These are phyloP conservation scores for Ramicandelaber brevisporus DNA, from an alignment of 192 early-diverging fungal species.

Conservation along the genomic window DNA sequence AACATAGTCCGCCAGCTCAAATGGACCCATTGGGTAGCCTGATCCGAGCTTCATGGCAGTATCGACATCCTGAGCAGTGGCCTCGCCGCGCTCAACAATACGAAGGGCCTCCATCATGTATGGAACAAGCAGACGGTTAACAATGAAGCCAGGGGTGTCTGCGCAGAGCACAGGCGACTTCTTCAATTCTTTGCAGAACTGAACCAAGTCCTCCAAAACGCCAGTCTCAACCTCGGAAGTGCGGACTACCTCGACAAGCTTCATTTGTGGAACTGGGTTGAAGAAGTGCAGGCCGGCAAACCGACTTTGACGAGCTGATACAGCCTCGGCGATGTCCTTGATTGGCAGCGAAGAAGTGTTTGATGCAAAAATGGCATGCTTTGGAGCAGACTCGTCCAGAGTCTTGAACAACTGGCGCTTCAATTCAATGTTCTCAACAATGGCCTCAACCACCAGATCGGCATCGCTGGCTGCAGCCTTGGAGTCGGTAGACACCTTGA, in stretches of 20 bases:
- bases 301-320: conserved; percentile 19
- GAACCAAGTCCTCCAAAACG: conserved; percentile 33
- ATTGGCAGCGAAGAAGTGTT: conserved; percentile 89
- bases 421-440: conserved; percentile 74
- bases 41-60: conserved; percentile 93
- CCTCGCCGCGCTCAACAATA: conserved; percentile 72
- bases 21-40: conserved; percentile 90
- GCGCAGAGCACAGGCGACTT: conserved; percentile 84
- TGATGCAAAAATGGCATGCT: conserved; percentile 52
- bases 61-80: conserved; percentile 64
- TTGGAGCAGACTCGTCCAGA: conserved; percentile 45
- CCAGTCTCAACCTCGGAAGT: conserved; percentile 29
- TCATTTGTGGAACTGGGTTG: conserved; percentile 98
- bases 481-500: conserved; percentile 38
- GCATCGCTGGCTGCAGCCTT: conserved; percentile 26
- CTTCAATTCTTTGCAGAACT: conserved; percentile 43
- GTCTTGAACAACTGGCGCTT: conserved; percentile 61
- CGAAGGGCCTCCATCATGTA: conserved; percentile 93
- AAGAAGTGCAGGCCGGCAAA: conserved; percentile 91
- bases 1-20: conserved; percentile 51
- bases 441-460: conserved; percentile 82
- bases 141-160: conserved; percentile 93
- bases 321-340: conserved; percentile 42
- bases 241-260: conserved; percentile 81
- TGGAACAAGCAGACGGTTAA: conserved; percentile 86